These are phyloP conservation scores for Cladophialophora chaetospira DNA, from an alignment of 2,329 filamentous ascomycete genomes.

Conservation along the genomic window DNA sequence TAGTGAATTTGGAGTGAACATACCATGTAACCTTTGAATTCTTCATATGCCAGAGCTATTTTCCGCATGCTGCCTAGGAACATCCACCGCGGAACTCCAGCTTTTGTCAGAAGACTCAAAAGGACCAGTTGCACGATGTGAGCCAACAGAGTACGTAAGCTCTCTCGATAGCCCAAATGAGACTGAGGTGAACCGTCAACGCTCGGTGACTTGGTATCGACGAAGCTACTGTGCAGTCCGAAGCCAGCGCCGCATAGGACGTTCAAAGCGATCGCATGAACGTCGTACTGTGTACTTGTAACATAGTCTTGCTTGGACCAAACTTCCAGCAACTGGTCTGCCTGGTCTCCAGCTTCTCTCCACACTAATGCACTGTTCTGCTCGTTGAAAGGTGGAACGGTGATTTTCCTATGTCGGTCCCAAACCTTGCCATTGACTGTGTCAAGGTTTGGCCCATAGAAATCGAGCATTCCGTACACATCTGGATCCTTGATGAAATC, in stretches of 20 bases:
- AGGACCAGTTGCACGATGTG: slow-evolving; percentile 25
- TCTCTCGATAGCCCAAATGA: slow-evolving; percentile 24
- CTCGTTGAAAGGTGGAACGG: slow-evolving; percentile 49
- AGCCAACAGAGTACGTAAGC: slow-evolving; percentile 16
- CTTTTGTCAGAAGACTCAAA: slow-evolving; percentile 14
- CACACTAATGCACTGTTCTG: slow-evolving; percentile 46
- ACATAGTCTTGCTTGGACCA: slow-evolving; percentile 20
- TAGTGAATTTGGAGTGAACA: too few relatives aligned
- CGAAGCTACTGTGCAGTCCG: slow-evolving; percentile 26
- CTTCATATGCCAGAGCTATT: slow-evolving; percentile 14
- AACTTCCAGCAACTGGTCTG: slow-evolving; percentile 36
- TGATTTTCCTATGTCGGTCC: slow-evolving; percentile 49
- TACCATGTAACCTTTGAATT: slow-evolving; percentile 36
- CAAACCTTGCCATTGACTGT: slow-evolving; percentile 36
- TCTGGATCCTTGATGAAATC: slow-evolving; percentile 26
- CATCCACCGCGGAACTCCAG: slow-evolving; percentile 16
- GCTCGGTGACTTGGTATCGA: slow-evolving; percentile 11
- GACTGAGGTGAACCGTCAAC: neutral
- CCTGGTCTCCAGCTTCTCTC: slow-evolving; percentile 40
- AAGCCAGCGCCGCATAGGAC: slow-evolving; percentile 34
- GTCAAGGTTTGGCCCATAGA: slow-evolving; percentile 29
- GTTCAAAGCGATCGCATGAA: slow-evolving; percentile 32
- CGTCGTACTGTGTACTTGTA: slow-evolving; percentile 29
- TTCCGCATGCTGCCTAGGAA: slow-evolving; percentile 18
- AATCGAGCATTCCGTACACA: slow-evolving; percentile 24